Conservation (phyloP, 768 basidiomycete genomes). For the Termitomyces heimii region DNA sequence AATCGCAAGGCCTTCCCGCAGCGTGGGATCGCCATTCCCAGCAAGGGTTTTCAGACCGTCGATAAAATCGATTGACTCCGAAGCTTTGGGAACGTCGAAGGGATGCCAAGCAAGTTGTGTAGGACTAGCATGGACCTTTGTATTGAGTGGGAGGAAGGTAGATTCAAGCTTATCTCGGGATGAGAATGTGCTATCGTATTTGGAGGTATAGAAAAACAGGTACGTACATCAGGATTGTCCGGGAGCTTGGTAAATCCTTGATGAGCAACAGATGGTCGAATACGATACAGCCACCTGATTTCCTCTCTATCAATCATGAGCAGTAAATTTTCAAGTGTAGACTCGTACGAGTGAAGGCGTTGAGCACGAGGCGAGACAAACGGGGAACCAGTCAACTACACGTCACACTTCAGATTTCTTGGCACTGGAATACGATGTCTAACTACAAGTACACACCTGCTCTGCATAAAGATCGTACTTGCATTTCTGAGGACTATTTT, state of each 20-base stretch:
- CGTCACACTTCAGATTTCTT: not conserved
- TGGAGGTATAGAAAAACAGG: not conserved
- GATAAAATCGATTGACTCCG: constrained; percentile 44
- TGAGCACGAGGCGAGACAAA: constrained; percentile 53
- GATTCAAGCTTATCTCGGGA: constrained; percentile 44
- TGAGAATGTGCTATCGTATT: not conserved
- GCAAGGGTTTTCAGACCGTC: constrained; percentile 58
- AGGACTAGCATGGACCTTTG: constrained; percentile 53
- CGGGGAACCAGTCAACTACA: constrained; percentile 53
- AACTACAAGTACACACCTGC: constrained; percentile 28
- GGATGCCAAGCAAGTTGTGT: constrained; percentile 66
- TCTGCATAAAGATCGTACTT: constrained; percentile 62
- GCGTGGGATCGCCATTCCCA: constrained; percentile 56
- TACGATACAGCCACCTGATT: constrained; percentile 57
- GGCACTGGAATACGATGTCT: not conserved
- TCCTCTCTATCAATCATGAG: not conserved
- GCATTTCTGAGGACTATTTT: constrained; percentile 57
- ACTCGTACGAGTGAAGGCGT: constrained; percentile 43
- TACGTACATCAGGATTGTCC: constrained; percentile 52
- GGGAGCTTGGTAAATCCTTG: constrained; percentile 51
- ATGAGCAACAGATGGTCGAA: constrained; percentile 64
- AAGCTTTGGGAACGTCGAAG: constrained; percentile 43
- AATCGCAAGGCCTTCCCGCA: constrained; percentile 60
- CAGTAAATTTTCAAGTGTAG: not conserved
- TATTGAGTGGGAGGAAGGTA: constrained; percentile 53